These are phyloP conservation scores for Aspergillus leporis DNA, from an alignment of 495 filamentous ascomycete species.

Conservation along the genomic window DNA sequence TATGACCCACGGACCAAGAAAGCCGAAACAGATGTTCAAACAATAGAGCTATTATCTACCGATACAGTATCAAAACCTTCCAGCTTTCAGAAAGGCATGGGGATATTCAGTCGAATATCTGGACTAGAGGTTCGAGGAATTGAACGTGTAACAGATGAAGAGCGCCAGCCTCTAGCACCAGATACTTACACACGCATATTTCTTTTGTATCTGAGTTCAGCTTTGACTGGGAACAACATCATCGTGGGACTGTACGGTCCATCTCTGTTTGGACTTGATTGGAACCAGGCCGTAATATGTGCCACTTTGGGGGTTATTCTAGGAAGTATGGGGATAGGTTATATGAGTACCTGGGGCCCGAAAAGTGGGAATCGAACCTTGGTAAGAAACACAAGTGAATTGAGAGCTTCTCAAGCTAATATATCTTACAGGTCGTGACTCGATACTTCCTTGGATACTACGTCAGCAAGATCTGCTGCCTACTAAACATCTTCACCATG, in stretches of 20 bases:
- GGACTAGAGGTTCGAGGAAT: slow-evolving; percentile 66
- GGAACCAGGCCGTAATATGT: slow-evolving; percentile 10
- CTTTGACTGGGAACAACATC: slow-evolving; percentile 17
- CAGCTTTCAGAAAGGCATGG: background rate
- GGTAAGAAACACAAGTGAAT: slow-evolving; percentile 53
- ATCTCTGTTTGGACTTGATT: slow-evolving; percentile 6
- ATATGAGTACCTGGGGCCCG: slow-evolving; percentile 18
- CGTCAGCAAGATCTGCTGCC: slow-evolving; percentile 61
- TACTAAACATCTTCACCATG: slow-evolving; percentile 67
- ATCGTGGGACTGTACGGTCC: slow-evolving; percentile 19
- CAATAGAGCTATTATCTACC: background rate
- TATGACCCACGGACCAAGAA: background rate
- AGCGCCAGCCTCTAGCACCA: slow-evolving; percentile 31
- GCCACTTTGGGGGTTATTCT: slow-evolving; percentile 11
- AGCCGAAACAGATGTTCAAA: background rate
- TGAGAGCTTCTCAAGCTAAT: slow-evolving; percentile 63
- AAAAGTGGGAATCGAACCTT: slow-evolving; percentile 17
- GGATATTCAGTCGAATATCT: slow-evolving; percentile 3
- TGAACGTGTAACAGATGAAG: slow-evolving; percentile 56
- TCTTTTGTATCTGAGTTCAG: slow-evolving; percentile 15
- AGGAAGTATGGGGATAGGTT: slow-evolving; percentile 12
- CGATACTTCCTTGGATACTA: slow-evolving; percentile 74
- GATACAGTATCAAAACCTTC: background rate
- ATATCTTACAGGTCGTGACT: slow-evolving; percentile 58
- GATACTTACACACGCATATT: slow-evolving; percentile 51